Evolutionary conservation across 129 eudicot species (phyloP).

Genomic region (Flaveria bidentis): DNA sequence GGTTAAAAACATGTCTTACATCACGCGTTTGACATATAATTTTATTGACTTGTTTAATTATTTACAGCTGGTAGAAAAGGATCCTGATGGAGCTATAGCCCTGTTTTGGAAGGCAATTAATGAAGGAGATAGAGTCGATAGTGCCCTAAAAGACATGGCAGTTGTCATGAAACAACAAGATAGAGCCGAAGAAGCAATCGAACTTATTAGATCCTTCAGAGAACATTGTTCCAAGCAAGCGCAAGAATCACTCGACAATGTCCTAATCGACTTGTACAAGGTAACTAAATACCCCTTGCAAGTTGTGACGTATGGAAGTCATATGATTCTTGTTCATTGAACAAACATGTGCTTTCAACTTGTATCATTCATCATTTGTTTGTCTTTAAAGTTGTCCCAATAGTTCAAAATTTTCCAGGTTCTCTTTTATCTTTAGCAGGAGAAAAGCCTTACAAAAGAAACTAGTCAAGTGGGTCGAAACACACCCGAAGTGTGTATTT

Average conservation of each 20-base stretch:
- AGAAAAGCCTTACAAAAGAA: background rate
- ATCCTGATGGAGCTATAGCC: constrained; percentile 64
- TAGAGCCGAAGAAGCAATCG: constrained; percentile 81
- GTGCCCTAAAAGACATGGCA: constrained; percentile 89
- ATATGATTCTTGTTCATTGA: too few relatives aligned
- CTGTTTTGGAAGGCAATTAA: constrained; percentile 77
- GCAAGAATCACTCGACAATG: constrained; percentile 84
- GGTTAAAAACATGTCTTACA: background rate
- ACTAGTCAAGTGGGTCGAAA: background rate
- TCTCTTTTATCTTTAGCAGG: too few relatives aligned
- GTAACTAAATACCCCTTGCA: constrained; percentile 27
- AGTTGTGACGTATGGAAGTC: background rate
- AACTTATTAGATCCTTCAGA: constrained; percentile 66
- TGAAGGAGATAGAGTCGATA: constrained; percentile 73
- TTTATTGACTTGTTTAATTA: constrained; percentile 8
- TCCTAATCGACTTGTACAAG: constrained; percentile 80
- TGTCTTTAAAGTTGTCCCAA: background rate
- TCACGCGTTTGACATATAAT: background rate
- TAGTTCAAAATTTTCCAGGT: too few relatives aligned
- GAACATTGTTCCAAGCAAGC: constrained; percentile 65
- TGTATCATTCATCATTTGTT: background rate
- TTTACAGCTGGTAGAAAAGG: constrained; percentile 69
- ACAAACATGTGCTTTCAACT: background rate
- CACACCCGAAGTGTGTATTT: too few relatives aligned
- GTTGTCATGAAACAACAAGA: constrained; percentile 81